Conservation (phyloP, 2,329 filamentous ascomycete genomes). For the Orbilia ellipsospora region DNA sequence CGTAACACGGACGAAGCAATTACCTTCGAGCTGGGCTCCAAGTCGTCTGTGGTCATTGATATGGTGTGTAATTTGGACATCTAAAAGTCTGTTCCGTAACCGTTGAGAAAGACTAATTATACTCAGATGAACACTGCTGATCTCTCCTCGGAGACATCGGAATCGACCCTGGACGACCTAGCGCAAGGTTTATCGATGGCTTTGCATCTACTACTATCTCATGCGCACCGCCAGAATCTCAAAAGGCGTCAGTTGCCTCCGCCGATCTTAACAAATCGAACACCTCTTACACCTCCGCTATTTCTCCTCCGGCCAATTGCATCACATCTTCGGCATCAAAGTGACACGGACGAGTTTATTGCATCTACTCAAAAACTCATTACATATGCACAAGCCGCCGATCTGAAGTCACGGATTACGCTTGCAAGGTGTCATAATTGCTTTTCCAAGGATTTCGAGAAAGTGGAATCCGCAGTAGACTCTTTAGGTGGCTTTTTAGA, state of each 20-base stretch:
- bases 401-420: slow-evolving; percentile 52
- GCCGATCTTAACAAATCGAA: slow-evolving; percentile 67
- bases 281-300: slow-evolving; percentile 67
- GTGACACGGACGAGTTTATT: slow-evolving; percentile 55
- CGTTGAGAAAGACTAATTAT: neutral
- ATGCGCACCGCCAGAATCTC: slow-evolving; percentile 81
- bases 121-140: slow-evolving; percentile 58
- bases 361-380: slow-evolving; percentile 56
- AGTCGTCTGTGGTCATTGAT: slow-evolving; percentile 57
- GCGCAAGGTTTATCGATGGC: slow-evolving; percentile 75
- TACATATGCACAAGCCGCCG: slow-evolving; percentile 56
- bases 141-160: slow-evolving; percentile 59
- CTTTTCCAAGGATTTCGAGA: slow-evolving; percentile 54
- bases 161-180: slow-evolving; percentile 64
- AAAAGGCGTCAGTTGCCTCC: slow-evolving; percentile 75
- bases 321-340: slow-evolving; percentile 57
- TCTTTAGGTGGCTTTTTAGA: slow-evolving; percentile 64
- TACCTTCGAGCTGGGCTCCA: slow-evolving; percentile 60
- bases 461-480: slow-evolving; percentile 63
- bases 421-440: slow-evolving; percentile 56
- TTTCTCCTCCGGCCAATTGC: slow-evolving; percentile 70
- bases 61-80: slow-evolving; percentile 54
- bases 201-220: slow-evolving; percentile 79
- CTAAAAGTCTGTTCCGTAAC: too few relatives aligned
- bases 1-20: slow-evolving; percentile 71